Evolutionary conservation across 2,329 filamentous ascomycete genomes (phyloP).

Genomic region (Nakataea oryzae): DNA sequence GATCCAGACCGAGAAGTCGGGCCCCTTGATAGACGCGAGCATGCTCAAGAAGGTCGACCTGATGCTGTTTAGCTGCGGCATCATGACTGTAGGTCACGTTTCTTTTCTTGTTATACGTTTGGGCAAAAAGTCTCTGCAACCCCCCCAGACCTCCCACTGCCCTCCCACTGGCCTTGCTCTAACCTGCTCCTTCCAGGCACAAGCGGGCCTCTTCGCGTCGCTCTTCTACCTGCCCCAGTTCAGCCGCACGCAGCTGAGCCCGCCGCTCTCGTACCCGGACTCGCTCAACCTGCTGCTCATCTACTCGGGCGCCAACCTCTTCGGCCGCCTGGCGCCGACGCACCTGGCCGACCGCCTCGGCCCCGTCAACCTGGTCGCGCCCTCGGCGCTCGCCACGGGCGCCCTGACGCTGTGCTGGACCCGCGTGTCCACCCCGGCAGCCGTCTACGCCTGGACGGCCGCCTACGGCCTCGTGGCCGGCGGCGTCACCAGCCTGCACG

Average conservation of each 20-base stretch:
- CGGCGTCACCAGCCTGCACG: slow-evolving; percentile 40
- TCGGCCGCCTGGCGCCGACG: slow-evolving; percentile 36
- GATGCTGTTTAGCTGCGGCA: slow-evolving; percentile 25
- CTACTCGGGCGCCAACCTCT: slow-evolving; percentile 39
- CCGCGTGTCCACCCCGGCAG: slow-evolving; percentile 25
- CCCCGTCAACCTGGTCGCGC: slow-evolving; percentile 39
- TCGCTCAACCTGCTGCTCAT: slow-evolving; percentile 40
- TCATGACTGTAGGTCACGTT: slow-evolving; percentile 26
- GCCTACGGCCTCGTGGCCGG: slow-evolving; percentile 40
- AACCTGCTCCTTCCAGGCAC: neutral
- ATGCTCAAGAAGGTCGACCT: slow-evolving; percentile 28
- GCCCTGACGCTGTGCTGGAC: slow-evolving; percentile 34
- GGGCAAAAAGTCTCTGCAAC: neutral
- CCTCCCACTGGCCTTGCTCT: too few relatives aligned
- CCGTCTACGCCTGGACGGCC: slow-evolving; percentile 37
- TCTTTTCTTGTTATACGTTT: neutral
- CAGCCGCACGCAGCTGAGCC: slow-evolving; percentile 12
- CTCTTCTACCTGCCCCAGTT: slow-evolving; percentile 32
- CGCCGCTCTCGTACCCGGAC: slow-evolving; percentile 11
- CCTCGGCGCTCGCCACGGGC: slow-evolving; percentile 26
- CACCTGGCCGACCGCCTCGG: slow-evolving; percentile 37
- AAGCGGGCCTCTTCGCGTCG: slow-evolving; percentile 29
- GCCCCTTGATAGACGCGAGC: slow-evolving; percentile 24
- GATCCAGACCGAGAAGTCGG: slow-evolving; percentile 21
- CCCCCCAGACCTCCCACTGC: slow-evolving; percentile 1